Percentiles rank a stretch among this genome's conserved stretches.
phyloP scores from a whole-genome alignment of 345 rosid species.

The Lepidium didymum region DNA sequence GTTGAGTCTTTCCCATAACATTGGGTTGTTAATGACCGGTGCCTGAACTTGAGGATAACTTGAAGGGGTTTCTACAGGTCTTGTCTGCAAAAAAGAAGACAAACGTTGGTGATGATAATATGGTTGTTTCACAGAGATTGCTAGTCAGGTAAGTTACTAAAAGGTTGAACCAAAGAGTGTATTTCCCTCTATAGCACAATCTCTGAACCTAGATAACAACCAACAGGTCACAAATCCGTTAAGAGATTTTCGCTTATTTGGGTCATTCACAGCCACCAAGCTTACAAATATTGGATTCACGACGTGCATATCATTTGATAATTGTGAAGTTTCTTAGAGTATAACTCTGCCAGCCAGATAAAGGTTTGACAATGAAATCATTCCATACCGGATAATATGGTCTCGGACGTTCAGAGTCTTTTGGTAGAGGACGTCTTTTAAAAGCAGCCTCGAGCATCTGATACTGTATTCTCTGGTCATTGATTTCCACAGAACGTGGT shows the following conservation, averaged over 20 bases:
- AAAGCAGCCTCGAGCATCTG: slow-evolving; percentile 76
- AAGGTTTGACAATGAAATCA: not conserved
- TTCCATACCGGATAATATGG: slow-evolving; percentile 50
- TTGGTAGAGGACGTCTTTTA: slow-evolving; percentile 62
- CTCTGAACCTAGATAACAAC: not conserved
- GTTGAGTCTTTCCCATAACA: slow-evolving; percentile 61
- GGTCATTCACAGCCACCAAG: not conserved
- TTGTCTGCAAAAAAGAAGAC: slow-evolving; percentile 39
- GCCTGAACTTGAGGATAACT: slow-evolving; percentile 86
- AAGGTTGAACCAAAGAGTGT: not conserved
- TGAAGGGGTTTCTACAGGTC: slow-evolving; percentile 49
- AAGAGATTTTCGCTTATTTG: not conserved
- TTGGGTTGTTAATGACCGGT: slow-evolving; percentile 61
- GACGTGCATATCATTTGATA: not conserved
- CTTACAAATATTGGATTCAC: not conserved
- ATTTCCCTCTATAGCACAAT: not conserved
- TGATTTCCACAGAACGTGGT: slow-evolving; percentile 37
- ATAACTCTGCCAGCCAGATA: not conserved
- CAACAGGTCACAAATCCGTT: not conserved
- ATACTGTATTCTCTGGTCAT: slow-evolving; percentile 50
- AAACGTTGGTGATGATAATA: not conserved
- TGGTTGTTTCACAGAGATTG: too few relatives aligned
- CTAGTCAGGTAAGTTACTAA: not conserved
- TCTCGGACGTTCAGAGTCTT: slow-evolving; percentile 72
- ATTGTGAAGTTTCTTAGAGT: not conserved